These are phyloP conservation scores for Pyrus hybrid DNA, from an alignment of 331 rosid genomes.

Conservation along the genomic window DNA sequence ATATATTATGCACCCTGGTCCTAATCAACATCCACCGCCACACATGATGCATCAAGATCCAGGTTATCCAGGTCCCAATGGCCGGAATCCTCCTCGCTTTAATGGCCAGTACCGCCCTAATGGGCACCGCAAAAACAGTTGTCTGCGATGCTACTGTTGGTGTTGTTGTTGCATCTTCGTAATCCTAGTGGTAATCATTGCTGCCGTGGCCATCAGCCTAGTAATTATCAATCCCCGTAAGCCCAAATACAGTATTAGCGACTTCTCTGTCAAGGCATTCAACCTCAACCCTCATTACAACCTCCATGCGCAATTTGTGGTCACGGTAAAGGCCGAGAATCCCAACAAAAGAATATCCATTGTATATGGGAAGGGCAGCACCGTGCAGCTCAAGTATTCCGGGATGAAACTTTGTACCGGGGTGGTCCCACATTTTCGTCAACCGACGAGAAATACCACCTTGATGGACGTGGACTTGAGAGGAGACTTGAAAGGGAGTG, in stretches of 20 bases:
- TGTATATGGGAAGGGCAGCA: conserved; percentile 22
- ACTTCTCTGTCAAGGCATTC: conserved; percentile 28
- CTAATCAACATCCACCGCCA: neutral
- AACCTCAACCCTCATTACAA: conserved; percentile 2
- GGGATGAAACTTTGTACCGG: conserved; percentile 33
- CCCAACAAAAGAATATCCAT: conserved; percentile 45
- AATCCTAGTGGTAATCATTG: conserved; percentile 14
- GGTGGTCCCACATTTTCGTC: conserved; percentile 32
- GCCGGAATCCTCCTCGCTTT: conserved; percentile 4
- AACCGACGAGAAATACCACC: conserved; percentile 35
- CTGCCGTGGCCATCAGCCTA: neutral
- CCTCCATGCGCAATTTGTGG: conserved; percentile 24
- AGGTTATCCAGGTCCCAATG: neutral
- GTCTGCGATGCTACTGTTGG: conserved; percentile 25
- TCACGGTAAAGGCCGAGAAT: conserved; percentile 41
- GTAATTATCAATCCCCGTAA: conserved; percentile 20
- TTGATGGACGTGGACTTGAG: conserved; percentile 20
- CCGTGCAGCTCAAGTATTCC: conserved; percentile 7
- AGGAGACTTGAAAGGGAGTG: conserved; percentile 27
- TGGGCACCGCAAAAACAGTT: neutral
- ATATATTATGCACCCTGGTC: neutral
- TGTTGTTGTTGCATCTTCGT: conserved; percentile 25
- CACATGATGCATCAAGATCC: neutral
- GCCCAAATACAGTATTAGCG: conserved; percentile 37
- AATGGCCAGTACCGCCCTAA: conserved; percentile 5